A percentile compares a stretch with the other conserved stretches of the same genome.
Conservation (phyloP, 2,329 filamentous ascomycete genomes). For the Ceratocystis diversiconidia region DNA sequence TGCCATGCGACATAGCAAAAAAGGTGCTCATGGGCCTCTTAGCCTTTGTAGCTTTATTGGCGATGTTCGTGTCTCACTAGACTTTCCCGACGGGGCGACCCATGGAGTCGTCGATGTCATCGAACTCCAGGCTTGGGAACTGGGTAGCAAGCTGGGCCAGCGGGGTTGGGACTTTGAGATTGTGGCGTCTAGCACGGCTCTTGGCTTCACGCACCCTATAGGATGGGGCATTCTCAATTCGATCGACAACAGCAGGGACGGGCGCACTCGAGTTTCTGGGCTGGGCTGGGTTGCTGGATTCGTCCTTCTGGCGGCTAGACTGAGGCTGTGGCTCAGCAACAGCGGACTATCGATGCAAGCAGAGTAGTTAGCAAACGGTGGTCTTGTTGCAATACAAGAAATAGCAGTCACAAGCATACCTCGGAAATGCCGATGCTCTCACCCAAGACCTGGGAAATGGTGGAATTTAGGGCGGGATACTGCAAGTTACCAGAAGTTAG, state of each 20-base stretch:
- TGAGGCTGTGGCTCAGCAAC: constrained; percentile 4
- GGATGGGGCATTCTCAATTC: constrained; percentile 25
- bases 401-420: neutral
- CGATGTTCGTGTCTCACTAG: too few species aligned
- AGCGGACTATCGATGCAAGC: neutral
- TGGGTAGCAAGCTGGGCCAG: too few species aligned
- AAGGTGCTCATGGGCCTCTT: constrained; percentile 90
- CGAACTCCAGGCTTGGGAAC: too few species aligned
- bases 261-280: too few species aligned
- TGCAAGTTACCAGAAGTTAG: too few species aligned
- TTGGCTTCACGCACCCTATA: too few species aligned
- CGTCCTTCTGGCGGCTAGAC: neutral
- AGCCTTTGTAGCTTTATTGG: constrained; percentile 37
- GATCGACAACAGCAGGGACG: neutral
- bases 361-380: neutral
- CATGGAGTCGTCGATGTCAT: too few species aligned
- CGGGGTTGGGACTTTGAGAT: too few species aligned
- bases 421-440: neutral
- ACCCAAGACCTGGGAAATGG: neutral
- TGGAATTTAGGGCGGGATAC: neutral
- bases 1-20: constrained; percentile 92
- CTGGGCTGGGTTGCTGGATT: constrained; percentile 33
- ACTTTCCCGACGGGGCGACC: too few species aligned
- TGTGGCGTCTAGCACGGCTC: too few species aligned
- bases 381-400: neutral